These are phyloP conservation scores for Castanea mollissima DNA, from an alignment of 306 rosid species.

Conservation along the genomic window DNA sequence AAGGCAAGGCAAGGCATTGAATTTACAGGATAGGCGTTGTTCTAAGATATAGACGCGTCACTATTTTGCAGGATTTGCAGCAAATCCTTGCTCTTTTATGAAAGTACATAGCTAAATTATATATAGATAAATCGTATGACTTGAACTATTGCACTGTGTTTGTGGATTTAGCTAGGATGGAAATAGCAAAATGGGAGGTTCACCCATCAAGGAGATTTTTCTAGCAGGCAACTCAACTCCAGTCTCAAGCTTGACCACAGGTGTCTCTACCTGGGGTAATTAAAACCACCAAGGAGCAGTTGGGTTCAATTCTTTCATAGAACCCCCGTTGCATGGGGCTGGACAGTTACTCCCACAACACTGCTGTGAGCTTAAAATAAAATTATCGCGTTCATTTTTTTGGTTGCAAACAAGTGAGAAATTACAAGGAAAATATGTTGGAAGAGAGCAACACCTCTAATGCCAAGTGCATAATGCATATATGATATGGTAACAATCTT, in stretches of 20 bases:
- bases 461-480: not conserved
- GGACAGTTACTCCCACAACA: not conserved
- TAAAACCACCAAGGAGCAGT: not conserved
- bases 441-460: not conserved
- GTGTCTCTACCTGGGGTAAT: not conserved
- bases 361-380: not conserved
- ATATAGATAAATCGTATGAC: not conserved
- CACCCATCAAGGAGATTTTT: not conserved
- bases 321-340: not conserved
- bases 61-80: no score
- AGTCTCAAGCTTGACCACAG: not conserved
- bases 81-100: no score
- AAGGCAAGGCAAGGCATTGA: no score
- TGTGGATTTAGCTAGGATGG: not conserved
- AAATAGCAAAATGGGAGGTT: not conserved
- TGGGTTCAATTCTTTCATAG: not conserved
- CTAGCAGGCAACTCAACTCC: not conserved
- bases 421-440: not conserved
- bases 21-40: no score
- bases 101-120: not conserved
- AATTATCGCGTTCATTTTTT: not conserved
- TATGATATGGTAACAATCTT: not conserved
- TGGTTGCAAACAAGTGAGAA: not conserved
- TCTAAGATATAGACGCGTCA: no score
- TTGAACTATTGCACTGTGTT: not conserved